These are phyloP conservation scores for Neophaeococcomyces mojaviensis DNA, from an alignment of 2,329 filamentous ascomycete species.

Conservation along the genomic window DNA sequence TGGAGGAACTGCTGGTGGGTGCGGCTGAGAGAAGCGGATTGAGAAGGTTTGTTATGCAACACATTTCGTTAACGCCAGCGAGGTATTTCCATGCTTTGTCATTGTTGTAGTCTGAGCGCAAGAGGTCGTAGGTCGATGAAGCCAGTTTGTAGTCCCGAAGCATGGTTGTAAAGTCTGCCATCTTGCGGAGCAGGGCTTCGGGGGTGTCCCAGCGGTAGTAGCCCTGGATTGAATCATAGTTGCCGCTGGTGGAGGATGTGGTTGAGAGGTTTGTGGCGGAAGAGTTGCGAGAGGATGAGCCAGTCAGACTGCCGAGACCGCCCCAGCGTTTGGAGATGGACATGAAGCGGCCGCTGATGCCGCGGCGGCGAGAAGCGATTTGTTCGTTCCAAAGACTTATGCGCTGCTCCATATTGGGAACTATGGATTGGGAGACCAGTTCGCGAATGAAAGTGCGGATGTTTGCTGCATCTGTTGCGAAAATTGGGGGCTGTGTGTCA, in stretches of 20 bases:
- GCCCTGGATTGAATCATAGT: conserved; percentile 69
- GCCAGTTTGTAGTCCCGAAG: conserved; percentile 91
- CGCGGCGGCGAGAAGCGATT: conserved; percentile 80
- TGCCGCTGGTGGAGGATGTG: conserved; percentile 40
- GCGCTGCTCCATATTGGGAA: conserved; percentile 92
- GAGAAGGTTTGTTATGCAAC: conserved; percentile 73
- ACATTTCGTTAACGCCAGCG: conserved; percentile 92
- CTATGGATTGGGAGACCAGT: conserved; percentile 87
- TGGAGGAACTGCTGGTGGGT: conserved; percentile 31
- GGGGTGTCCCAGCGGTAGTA: conserved; percentile 78
- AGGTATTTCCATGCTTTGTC: conserved; percentile 97
- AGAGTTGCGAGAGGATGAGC: conserved; percentile 54
- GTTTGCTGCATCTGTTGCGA: conserved; percentile 83
- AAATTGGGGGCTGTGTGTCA: conserved; percentile 70
- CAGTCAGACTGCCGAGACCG: conserved; percentile 55
- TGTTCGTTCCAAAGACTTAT: conserved; percentile 95
- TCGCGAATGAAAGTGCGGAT: conserved; percentile 86
- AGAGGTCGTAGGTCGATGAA: conserved; percentile 81
- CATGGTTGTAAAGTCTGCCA: conserved; percentile 96
- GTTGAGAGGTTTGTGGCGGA: conserved; percentile 43
- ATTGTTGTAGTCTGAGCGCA: conserved; percentile 81
- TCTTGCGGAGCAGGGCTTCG: conserved; percentile 84
- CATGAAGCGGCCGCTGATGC: conserved; percentile 87
- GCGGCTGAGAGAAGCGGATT: conserved; percentile 48
- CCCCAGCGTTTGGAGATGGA: conserved; percentile 86